Evolutionary conservation across 1,284 basidiomycete species (phyloP), one percentile per base, ranked within the genome.

Genomic region (Heterobasidion irregulare): DNA sequence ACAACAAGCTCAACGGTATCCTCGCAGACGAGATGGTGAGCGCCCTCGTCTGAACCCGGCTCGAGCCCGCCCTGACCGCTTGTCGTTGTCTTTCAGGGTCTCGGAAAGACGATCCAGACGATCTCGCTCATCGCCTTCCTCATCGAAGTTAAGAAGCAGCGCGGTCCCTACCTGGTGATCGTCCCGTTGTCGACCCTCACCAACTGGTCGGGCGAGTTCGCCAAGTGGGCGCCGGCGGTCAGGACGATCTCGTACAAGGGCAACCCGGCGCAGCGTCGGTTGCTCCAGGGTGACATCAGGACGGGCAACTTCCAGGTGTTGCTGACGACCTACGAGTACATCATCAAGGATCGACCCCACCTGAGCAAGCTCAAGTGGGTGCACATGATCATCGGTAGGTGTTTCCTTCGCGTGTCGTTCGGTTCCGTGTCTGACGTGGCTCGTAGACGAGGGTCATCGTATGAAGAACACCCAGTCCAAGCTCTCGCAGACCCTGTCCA

Each of bases 401-500:
- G 32, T 5, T 18, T 9, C 2, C 43, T 45, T 56, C 16, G 43
- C 10, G 33, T 38, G 19, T 33, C 36, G 5, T 26, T 50, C 19
- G n/a, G 15, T 53, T 33, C 52, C 44, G 54, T 57, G 41, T 34
- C 15, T 10, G 50, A 44, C 15, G 8, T 54, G 51, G 54, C 60
- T 47, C 15, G 66, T 72, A 77, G 97, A 99, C 68, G 97, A 99
- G 79, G 97, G 97, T 67, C 97, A 99, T 73, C 89, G 97, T 67
- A 96, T 99, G 94, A 99, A 99, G 78, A 99, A 99, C 70, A 95
- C 96, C 0, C 92, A 98, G 72, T 91, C 86, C 66, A 98, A 98
- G 76, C 82, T 99, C 34, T 84, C 88, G 2, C 86, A 94, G 69
- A 99, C 96, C 0, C 81, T 99, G 38, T 94, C 92, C 18, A 91